Evolutionary conservation across 73 alveolate species (phyloP).

Genomic region (Paramecium sexaurelia): DNA sequence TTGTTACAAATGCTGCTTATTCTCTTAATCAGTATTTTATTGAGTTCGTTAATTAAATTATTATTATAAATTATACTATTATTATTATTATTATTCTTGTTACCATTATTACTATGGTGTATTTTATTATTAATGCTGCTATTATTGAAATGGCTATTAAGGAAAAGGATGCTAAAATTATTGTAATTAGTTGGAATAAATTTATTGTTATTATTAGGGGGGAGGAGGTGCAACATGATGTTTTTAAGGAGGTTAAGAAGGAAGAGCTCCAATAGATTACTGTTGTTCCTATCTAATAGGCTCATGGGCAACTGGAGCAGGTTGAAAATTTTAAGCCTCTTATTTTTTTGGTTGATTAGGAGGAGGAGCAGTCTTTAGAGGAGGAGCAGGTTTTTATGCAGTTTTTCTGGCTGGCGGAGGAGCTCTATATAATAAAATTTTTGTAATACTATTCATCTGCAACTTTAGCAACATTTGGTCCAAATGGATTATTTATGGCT

Average conservation of each 20-base stretch:
- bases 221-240: constrained; percentile 15
- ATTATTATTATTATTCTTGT: background rate
- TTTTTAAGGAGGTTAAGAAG: constrained; percentile 64
- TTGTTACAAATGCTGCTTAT: background rate
- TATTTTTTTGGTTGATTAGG: background rate
- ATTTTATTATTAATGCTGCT: too few relatives aligned
- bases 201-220: background rate
- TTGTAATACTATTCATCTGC: background rate
- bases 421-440: background rate
- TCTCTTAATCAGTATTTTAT: background rate
- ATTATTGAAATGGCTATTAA: too few relatives aligned
- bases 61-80: background rate
- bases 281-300: background rate
- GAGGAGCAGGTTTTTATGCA: background rate
- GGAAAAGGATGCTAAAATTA: too few relatives aligned
- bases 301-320: background rate
- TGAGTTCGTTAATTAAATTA: background rate
- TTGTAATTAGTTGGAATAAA: too few relatives aligned
- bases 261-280: background rate
- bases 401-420: background rate
- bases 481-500: constrained; percentile 29
- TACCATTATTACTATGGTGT: too few relatives aligned
- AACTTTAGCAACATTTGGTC: background rate
- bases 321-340: background rate
- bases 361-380: background rate